phyloP scores from a whole-genome alignment of 331 rosid genomes.

The Acacia concinna region DNA sequence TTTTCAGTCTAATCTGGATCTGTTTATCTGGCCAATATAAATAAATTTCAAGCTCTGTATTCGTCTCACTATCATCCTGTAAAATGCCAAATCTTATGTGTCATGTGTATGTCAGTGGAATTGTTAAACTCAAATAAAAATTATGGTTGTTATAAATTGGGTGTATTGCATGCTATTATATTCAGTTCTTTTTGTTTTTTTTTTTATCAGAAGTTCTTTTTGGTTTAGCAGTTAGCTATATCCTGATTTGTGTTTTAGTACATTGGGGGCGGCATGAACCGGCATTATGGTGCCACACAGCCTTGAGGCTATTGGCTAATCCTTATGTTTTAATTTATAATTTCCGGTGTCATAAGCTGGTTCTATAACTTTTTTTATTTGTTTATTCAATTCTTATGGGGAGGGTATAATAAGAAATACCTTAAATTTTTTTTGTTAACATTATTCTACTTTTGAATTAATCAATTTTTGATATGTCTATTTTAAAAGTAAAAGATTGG shows the following conservation, averaged over 20 bases:
- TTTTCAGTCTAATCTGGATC: constrained; percentile 17
- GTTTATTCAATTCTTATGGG: background rate
- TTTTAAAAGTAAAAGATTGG: background rate
- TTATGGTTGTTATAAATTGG: background rate
- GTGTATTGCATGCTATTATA: background rate
- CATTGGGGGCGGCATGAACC: no score
- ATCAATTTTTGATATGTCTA: no score
- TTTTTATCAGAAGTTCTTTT: background rate
- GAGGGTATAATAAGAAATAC: background rate
- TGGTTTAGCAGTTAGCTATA: background rate
- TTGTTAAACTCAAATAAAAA: background rate
- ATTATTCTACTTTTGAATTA: background rate
- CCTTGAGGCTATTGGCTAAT: no score
- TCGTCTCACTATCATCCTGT: background rate
- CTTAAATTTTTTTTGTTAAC: background rate
- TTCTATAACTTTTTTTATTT: background rate
- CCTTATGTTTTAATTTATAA: background rate
- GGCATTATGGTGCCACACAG: no score
- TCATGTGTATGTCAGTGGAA: background rate
- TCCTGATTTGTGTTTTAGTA: no score
- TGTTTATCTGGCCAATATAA: background rate
- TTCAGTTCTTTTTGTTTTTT: background rate
- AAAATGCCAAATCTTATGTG: background rate
- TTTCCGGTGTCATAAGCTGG: background rate
- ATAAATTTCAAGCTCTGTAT: background rate